Evolutionary conservation across 148 eudicot species (phyloP), one percentile per base, ranked within the genome.

Genomic region (Dianthus caryophyllus): DNA sequence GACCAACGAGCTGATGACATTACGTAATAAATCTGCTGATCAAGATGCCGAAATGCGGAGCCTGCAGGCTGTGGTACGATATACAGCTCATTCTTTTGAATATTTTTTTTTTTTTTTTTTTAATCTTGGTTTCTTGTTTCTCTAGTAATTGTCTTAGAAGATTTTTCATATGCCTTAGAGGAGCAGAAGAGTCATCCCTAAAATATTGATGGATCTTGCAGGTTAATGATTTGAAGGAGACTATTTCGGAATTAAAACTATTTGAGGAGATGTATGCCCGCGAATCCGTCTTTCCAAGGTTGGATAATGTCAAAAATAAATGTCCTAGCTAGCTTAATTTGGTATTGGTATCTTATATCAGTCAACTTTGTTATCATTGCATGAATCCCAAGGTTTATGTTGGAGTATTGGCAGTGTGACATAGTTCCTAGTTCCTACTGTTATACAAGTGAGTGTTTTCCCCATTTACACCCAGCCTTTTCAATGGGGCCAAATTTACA

Each of bases 221-320:
- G 98, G 84, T 81, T 30, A 58, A 69, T 65, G 97, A 88, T 82
- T 72, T 94, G 73, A 77, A 82, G 81, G 84, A 76, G 51, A 79
- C 75, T 79, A 84, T 82, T 48, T 33, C 2, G 50, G 97, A 94
- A 54, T 73, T 94, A 65, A 84, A 86, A 61, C 88, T 88, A 58
- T 57, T 88, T 78, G 74, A 78, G 78, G 95, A 84, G 57, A 88
- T 94, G 96, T 89, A 81, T 72, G 77, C 76, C 62, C 83, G 83
- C 61, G 97, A 94, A 79, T 82, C 85, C 20, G 66, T 61, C 64
- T 64, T 82, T 67, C 76, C 92, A 72, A 90, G 96, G 98, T 93
- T 25, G 72, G 86, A 61, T 47, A 14, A 39, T 66, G 9, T 44
- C 44, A 56, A 43, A 38, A 15, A 48, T n/a, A 55, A 18, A 17